Base-by-base conservation (phyloP, 2,329 filamentous ascomycete genomes). In the Colletotrichum sp. region DNA sequence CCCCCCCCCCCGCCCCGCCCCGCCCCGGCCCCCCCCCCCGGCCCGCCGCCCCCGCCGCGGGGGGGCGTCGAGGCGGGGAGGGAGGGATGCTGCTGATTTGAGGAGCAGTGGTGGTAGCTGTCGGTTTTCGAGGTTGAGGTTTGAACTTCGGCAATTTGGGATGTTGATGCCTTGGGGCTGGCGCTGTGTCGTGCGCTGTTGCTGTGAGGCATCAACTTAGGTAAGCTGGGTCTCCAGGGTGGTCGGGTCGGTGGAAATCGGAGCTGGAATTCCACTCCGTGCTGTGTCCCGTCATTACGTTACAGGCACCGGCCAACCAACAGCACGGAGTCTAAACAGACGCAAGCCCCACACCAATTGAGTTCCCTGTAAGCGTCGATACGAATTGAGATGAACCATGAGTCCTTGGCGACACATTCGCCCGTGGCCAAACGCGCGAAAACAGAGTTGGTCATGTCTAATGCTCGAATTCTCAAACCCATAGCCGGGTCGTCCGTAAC, bases 141-240 rank as follows among this genome's bases (percentile, higher is more conserved):
- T 79, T 77, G 69, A 77, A 77, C 74, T 78, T 85, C 84, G 85
- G 85, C 84, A 86, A 86, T 86, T 86, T 86, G 84, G 83, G 80
- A 80, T 79, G 79, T 85, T 80, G 84, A 79, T 87, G 85, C 86
- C 86, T 87, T 79, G 80, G 72, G 71, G 60, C 65, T 26, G 15
- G 28, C 26, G 21, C 34, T 59, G 18, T 2, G 8, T 18, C 13
- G 77, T 65, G 63, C 16, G 21, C 28, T n/a, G 21, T 4, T 55
- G 16, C 26, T 30, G 73, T 79, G 76, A 87, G 86, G 86, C 86
- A 86, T 79, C 83, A 81, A 85, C 79, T 81, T 80, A 73, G 55
- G 59, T 67, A 75, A 75, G 77, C 76, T 57, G 69, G 30, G 34
- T 10, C 36, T 57, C 13, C 49, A 26, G 44, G 57, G 21, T 69